Evolutionary conservation across 176 grass and related monocot genomes (phyloP).

Genomic region (Cenchrus fungigraminus): DNA sequence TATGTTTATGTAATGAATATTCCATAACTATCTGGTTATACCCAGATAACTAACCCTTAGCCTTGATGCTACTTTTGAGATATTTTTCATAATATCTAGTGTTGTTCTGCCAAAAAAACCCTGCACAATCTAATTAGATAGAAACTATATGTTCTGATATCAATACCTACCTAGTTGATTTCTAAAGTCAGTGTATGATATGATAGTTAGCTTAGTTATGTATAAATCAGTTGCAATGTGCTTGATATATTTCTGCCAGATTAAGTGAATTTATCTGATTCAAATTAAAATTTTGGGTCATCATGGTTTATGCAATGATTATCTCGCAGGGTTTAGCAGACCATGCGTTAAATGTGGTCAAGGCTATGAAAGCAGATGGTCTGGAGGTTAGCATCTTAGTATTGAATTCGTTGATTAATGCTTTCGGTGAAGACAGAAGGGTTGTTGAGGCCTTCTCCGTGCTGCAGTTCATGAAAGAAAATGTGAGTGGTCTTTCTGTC

Average conservation of each 20-base stretch:
- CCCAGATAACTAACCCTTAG: neutral
- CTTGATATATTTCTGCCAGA: neutral
- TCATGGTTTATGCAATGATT: conserved; percentile 32
- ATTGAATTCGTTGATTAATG: conserved; percentile 94
- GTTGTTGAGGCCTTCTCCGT: conserved; percentile 94
- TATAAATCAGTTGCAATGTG: neutral
- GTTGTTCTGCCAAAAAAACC: conserved; percentile 6
- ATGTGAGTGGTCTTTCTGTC: conserved; percentile 54
- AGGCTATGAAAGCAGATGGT: conserved; percentile 91
- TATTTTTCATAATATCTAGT: neutral
- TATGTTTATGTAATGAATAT: neutral
- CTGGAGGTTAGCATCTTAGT: conserved; percentile 78
- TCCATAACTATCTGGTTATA: neutral
- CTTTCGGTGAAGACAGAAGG: conserved; percentile 95
- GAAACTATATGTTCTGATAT: neutral
- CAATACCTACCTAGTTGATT: neutral
- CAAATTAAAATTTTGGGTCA: neutral
- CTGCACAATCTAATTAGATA: neutral
- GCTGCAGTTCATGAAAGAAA: conserved; percentile 95
- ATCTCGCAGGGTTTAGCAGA: conserved; percentile 82
- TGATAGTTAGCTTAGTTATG: neutral
- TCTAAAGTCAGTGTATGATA: neutral
- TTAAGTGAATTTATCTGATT: conserved; percentile 23
- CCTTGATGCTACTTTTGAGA: neutral
- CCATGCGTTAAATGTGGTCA: conserved; percentile 89